Conservation (phyloP, 1,284 basidiomycete species). For the Vanrija pseudolonga region DNA sequence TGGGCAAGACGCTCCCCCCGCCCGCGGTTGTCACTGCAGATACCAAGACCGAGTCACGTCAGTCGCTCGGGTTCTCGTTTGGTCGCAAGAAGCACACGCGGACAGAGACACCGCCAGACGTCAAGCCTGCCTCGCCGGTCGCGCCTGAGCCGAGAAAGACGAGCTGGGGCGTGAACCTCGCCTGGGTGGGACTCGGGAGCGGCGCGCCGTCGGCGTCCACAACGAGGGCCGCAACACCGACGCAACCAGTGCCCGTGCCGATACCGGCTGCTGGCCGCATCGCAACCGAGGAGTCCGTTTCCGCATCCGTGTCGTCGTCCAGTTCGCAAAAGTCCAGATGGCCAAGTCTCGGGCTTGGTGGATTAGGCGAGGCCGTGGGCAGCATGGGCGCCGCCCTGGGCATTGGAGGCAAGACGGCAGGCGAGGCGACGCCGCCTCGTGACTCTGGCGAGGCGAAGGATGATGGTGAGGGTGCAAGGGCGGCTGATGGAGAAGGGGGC, state of each 20-base stretch:
- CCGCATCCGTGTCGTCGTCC: neutral
- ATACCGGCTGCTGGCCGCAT: neutral
- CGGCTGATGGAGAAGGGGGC: neutral
- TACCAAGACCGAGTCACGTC: constrained; percentile 1
- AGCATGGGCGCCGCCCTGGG: constrained; percentile 34
- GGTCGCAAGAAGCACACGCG: constrained; percentile 6
- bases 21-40: neutral
- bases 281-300: neutral
- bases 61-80: constrained; percentile 24
- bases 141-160: constrained; percentile 17
- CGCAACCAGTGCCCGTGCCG: neutral
- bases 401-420: constrained; percentile 10
- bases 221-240: neutral
- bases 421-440: neutral
- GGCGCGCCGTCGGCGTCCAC: constrained; percentile 1
- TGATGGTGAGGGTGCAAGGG: neutral
- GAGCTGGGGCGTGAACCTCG: constrained; percentile 19
- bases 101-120: neutral
- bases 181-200: constrained; percentile 10
- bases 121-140: neutral
- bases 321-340: constrained; percentile 17
- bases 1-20: constrained; percentile 3
- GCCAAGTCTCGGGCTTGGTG: constrained; percentile 16
- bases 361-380: constrained; percentile 28
- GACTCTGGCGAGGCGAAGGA: neutral